Evolutionary conservation across 495 filamentous ascomycete species (phyloP).

Genomic region (Aspergillus bertholletiae): DNA sequence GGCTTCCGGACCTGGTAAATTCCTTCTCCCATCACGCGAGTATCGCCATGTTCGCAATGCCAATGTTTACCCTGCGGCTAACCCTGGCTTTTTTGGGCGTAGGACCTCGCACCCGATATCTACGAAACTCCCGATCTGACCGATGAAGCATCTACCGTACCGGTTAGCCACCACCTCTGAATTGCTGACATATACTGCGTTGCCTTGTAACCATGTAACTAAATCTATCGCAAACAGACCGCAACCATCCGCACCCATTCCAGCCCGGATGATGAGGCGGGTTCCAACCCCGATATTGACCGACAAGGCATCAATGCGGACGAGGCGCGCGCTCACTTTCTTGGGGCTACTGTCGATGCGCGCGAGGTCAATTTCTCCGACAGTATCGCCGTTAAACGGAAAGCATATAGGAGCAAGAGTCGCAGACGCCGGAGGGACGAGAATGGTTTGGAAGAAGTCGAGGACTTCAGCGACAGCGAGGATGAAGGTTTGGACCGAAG

Average conservation of each 20-base stretch:
- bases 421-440: conserved; percentile 57
- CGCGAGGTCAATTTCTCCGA: conserved; percentile 79
- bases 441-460: conserved; percentile 53
- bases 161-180: conserved; percentile 41
- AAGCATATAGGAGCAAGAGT: conserved; percentile 72
- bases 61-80: too few relatives aligned
- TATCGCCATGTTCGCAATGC: too few relatives aligned
- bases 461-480: conserved; percentile 65
- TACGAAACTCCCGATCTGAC: conserved; percentile 93
- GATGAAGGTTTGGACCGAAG: conserved; percentile 70
- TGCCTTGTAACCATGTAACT: not conserved
- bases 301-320: conserved; percentile 69
- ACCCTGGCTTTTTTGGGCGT: conserved; percentile 9
- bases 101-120: conserved; percentile 90
- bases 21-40: not conserved
- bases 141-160: conserved; percentile 81
- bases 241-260: conserved; percentile 64
- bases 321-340: conserved; percentile 74
- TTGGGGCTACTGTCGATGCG: conserved; percentile 69
- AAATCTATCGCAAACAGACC: conserved; percentile 38
- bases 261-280: conserved; percentile 53
- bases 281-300: conserved; percentile 62
- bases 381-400: conserved; percentile 70
- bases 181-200: not conserved
- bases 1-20: conserved; percentile 76